Percentiles rank a stretch among this genome's conserved stretches.
Evolutionary conservation across 2,329 filamentous ascomycete species (phyloP).

Genomic region (Colletotrichum zoysiae): DNA sequence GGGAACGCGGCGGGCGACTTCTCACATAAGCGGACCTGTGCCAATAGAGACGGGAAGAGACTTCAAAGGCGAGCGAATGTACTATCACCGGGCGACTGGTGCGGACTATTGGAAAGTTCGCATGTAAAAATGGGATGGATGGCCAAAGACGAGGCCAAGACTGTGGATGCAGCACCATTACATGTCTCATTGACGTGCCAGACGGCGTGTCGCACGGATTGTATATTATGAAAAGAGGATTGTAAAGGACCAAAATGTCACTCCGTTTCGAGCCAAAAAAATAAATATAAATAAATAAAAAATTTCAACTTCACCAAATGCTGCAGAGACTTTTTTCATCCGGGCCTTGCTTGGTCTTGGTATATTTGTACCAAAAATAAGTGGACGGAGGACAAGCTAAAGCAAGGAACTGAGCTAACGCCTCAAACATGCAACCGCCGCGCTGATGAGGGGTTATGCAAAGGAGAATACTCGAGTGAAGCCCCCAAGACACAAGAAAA

Average conservation of each 20-base stretch:
- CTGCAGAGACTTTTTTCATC: background rate
- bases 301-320: background rate
- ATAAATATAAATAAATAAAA: too few relatives aligned
- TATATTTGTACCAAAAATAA: background rate
- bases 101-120: background rate
- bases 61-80: background rate
- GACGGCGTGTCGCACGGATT: background rate
- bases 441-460: conserved; percentile 21
- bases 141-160: background rate
- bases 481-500: background rate
- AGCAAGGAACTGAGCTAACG: conserved; percentile 10
- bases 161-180: too few relatives aligned
- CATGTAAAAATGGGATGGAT: background rate
- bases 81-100: background rate
- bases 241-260: conserved; percentile 20
- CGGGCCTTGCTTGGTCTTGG: background rate
- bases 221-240: conserved; percentile 26
- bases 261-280: conserved; percentile 18
- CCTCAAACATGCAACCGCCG: conserved; percentile 25
- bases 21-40: background rate
- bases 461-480: background rate
- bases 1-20: background rate
- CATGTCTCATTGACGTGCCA: background rate
- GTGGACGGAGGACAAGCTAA: background rate
- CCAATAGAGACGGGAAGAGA: background rate